Evolutionary conservation across 176 grass and related monocot genomes (phyloP).

Genomic region (Lolium perenne): DNA sequence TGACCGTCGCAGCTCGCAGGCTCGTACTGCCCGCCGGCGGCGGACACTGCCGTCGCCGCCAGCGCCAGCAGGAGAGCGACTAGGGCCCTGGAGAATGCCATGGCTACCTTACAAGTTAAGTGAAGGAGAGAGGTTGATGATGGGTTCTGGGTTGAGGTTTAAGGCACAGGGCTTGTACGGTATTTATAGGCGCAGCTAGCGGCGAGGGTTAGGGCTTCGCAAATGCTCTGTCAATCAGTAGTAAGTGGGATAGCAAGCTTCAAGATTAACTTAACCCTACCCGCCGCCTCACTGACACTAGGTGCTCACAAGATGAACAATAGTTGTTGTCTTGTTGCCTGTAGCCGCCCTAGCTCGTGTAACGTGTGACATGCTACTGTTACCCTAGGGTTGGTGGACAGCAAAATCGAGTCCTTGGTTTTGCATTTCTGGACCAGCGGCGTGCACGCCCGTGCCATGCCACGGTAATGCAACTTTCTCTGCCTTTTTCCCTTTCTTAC

Average conservation of each 20-base stretch:
- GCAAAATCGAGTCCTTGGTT: background rate
- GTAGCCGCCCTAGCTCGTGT: background rate
- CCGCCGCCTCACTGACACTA: background rate
- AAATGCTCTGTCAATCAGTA: background rate
- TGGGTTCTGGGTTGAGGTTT: background rate
- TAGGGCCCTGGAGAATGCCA: conserved; percentile 20
- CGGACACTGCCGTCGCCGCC: background rate
- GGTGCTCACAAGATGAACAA: too few species aligned
- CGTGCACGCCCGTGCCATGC: background rate
- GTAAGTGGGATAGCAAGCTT: background rate
- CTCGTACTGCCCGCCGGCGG: background rate
- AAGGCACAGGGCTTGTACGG: background rate
- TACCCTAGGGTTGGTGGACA: background rate
- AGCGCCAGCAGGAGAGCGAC: background rate
- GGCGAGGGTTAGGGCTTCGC: background rate
- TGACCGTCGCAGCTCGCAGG: background rate
- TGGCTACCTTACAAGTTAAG: background rate
- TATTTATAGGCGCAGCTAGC: conserved; percentile 27
- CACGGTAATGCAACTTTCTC: background rate
- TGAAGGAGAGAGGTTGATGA: background rate
- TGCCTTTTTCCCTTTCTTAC: too few species aligned
- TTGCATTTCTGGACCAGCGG: background rate
- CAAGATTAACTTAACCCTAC: background rate
- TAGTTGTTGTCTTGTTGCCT: background rate
- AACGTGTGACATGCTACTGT: background rate